phyloP scores from a whole-genome alignment of 2,329 filamentous ascomycete species.

The Nigrograna mackinnonii region DNA sequence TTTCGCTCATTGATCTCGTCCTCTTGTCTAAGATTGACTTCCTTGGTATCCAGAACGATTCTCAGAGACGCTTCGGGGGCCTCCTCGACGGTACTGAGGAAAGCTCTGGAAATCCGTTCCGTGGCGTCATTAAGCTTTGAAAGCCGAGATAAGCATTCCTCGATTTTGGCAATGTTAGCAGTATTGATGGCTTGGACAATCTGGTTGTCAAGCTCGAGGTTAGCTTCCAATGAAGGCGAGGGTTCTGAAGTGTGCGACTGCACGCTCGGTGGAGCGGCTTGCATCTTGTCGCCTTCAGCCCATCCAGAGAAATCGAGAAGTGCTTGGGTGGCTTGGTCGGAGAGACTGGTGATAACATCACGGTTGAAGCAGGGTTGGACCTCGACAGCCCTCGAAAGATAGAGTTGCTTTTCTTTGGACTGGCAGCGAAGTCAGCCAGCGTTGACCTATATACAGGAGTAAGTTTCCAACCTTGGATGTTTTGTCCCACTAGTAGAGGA shows the following conservation, averaged over 20 bases:
- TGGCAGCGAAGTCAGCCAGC: conserved; percentile 44
- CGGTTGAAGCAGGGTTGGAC: conserved; percentile 98
- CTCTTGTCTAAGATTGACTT: conserved; percentile 89
- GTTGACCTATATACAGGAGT: conserved; percentile 14
- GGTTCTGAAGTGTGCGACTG: conserved; percentile 28
- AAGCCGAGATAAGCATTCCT: conserved; percentile 79
- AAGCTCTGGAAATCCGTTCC: conserved; percentile 86
- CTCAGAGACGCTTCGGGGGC: conserved; percentile 77
- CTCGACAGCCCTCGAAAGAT: conserved; percentile 92
- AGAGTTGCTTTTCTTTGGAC: conserved; percentile 97
- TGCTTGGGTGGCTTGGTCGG: conserved; percentile 96
- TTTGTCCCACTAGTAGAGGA: conserved; percentile 82
- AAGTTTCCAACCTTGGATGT: conserved; percentile 75
- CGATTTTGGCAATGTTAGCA: conserved; percentile 76
- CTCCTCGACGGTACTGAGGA: conserved; percentile 86
- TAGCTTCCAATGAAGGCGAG: conserved; percentile 61
- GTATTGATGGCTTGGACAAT: conserved; percentile 84
- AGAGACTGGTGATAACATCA: conserved; percentile 93
- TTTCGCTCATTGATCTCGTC: conserved; percentile 98
- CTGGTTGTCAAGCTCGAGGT: conserved; percentile 86
- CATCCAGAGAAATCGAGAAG: conserved; percentile 92
- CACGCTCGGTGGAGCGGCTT: conserved; percentile 53
- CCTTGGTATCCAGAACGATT: conserved; percentile 75
- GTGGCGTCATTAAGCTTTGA: conserved; percentile 62
- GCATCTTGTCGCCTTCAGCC: conserved; percentile 94